A percentile compares a stretch with the other conserved stretches of the same genome.
These are phyloP conservation scores for Asclepias syriaca DNA, from an alignment of 257 asterid genomes.

Conservation along the genomic window DNA sequence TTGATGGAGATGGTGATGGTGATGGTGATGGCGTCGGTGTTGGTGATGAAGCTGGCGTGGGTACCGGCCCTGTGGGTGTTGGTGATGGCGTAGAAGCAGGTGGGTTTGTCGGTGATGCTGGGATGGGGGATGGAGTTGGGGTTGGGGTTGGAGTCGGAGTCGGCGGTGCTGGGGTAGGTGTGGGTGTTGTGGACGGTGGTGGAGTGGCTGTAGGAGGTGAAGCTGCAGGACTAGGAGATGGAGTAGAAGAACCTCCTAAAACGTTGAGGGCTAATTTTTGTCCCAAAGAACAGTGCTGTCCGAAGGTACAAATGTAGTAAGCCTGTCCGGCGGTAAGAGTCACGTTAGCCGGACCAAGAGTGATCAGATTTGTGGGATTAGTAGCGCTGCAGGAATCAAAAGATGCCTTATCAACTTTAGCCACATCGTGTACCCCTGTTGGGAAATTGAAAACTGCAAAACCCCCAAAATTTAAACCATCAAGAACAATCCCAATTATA, in stretches of 20 bases:
- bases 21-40: neutral
- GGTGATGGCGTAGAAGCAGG: constrained; percentile 17
- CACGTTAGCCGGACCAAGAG: constrained; percentile 5
- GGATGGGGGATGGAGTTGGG: neutral
- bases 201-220: constrained; percentile 13
- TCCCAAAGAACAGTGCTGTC: constrained; percentile 44
- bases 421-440: constrained; percentile 11
- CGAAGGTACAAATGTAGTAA: constrained; percentile 58
- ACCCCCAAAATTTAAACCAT: neutral
- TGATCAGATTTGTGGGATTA: constrained; percentile 1
- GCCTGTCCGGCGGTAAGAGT: constrained; percentile 25
- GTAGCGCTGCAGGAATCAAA: constrained; percentile 10
- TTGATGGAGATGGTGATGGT: neutral
- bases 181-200: constrained; percentile 12
- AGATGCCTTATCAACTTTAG: constrained; percentile 1
- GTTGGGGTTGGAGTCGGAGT: neutral
- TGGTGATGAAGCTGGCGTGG: constrained; percentile 11
- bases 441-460: constrained; percentile 13
- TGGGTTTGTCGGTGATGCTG: constrained; percentile 6
- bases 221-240: constrained; percentile 22
- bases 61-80: constrained; percentile 17
- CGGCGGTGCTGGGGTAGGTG: constrained; percentile 7
- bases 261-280: constrained; percentile 53
- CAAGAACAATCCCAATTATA: no score
- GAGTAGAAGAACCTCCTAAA: constrained; percentile 23